Base-by-base conservation (phyloP, 257 asterid genomes). In the Salvia rosmarinus region DNA sequence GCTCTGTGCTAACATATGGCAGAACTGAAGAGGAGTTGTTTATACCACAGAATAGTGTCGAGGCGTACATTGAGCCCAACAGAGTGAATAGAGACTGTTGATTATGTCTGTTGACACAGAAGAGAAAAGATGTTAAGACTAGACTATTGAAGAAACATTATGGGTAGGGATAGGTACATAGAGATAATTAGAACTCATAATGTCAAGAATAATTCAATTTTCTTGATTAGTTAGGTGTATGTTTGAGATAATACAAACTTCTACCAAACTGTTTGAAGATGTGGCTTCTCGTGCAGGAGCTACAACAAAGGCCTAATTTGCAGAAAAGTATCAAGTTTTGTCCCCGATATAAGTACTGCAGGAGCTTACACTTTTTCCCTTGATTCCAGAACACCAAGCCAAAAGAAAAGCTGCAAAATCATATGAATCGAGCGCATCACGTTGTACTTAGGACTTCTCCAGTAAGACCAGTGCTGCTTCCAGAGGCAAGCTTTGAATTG, bases 391-490 rank as follows among this genome's bases (percentile, higher is more conserved):
- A 81, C 40, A 79, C 56, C 47, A 68, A 2, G 46, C 86, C 84
- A 20, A 76, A n/a, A 67, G 66, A 35, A 81, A 23, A 70, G 82
- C 54, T 63, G 88, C 49, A 84, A 47, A 40, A 84, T 68, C 80
- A 79, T 81, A 40, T 64, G 60, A 42, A 77, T 2, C 0, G 75
- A 75, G 39, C 86, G 85, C 81, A 67, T 62, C 70, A 84, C 60
- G 73, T 81, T 81, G 75, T 81, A 84, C 0, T 68, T 60, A 20
- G 84, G 86, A 61, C 83, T 83, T 75, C 88, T 80, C 88, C 85
- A 83, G 76, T 83, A 83, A 62, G 88, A 81, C 81, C 73, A 81
- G 32, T 83, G 77, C 59, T 81, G 88, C 76, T 83, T 83, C 88
- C 88, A 83, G 21, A 83, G 85, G 68, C 87, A 80, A 49, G 67